Base-by-base conservation (phyloP, 352 stramenopile species). In the Globisporangium radiosum region DNA sequence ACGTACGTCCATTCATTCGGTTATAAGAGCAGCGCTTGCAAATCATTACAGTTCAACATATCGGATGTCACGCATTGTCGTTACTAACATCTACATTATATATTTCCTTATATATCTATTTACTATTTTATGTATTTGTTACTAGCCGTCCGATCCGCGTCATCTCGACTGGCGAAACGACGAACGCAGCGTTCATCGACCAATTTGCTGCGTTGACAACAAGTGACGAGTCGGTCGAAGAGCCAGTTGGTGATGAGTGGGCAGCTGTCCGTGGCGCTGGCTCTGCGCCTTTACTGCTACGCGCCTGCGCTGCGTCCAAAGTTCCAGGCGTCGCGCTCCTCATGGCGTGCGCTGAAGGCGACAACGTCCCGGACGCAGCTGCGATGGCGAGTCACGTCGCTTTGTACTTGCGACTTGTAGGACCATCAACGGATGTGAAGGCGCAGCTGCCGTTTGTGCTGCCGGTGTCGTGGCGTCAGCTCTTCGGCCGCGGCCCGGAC, bases 351-450 rank as follows among this genome's bases (percentile, higher is more conserved):
- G 73, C 84, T 0, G 84, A 94, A 63, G 84, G 84, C 9, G 79
- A 94, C 66, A 94, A 94, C 62, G 79, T 94, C 5, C 78, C 78
- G 0, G 81, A 94, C 19, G 84, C 84, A 7, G 66, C 72, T 17
- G 69, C 69, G 4, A 75, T 92, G 66, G 63, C 78, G 11, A 71
- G 67, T n/a, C 69, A 85, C 36, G 60, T 90, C 44, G 66, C 76
- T 4, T 62, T 63, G 4, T 87, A 78, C 49, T 57, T 90, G 50
- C 62, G 72, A 39, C 54, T 71, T 0, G 45, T 47, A 42, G 55
- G 59, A 25, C 49, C 38, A 13, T 52, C 47, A 0, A 44, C 58
- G 37, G 39, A 56, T 37, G 36, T 50, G 11, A 13, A 56, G 7
- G 33, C 49, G 44, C 37, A 49, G 19, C 67, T 80, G 57, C 71